Evolutionary conservation across 1,284 basidiomycete species (phyloP), one percentile per base, ranked within the genome.

Genomic region (Trichosporon sp.): DNA sequence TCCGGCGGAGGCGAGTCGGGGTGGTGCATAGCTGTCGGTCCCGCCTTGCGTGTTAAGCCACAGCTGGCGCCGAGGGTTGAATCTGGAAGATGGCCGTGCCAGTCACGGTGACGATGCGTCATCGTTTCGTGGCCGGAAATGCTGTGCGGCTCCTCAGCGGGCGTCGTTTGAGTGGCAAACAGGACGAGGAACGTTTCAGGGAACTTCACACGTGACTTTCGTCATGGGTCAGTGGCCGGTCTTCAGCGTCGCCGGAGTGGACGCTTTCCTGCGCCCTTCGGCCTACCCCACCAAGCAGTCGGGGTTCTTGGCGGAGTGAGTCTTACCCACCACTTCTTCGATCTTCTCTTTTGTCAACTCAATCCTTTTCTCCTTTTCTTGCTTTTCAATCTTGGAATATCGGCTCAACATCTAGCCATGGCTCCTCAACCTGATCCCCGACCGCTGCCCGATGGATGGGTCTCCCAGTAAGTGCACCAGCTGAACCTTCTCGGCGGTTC

Each of bases 401-500:
- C 15, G 25, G 11, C 2, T 29, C n/a, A 29, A 5, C 29, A n/a
- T 29, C 56, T n/a, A 21, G 29, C 27, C 29, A 60, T 60, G 56
- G 27, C 56, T 31, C 56, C 56, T 21, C 56, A 82, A 66, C 81
- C 80, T 29, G 81, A 83, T 70, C 66, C 73, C 3, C 70, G 81
- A 67, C 75, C 79, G 9, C 73, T 83, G 18, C 80, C 81, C 5
- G 77, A 78, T 31, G 81, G 81, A n/a, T 83, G 81, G 81, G 69
- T 80, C 21, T 69, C 74, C 31, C 80, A 81, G 80, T 82, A 67
- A 72, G 79, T 75, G 64, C 15, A 23, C 9, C 15, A 25, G 34
- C n/a, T 6, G 38, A 53, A 12, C 42, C 29, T 35, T 44, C 29
- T 9, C 9, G 23, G 27, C 0, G 25, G 27, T 32, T 31, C 2